A percentile compares a stretch with the other conserved stretches of the same genome.
Conservation (phyloP, 1,284 basidiomycete species). For the Rhodotorula sp. region DNA sequence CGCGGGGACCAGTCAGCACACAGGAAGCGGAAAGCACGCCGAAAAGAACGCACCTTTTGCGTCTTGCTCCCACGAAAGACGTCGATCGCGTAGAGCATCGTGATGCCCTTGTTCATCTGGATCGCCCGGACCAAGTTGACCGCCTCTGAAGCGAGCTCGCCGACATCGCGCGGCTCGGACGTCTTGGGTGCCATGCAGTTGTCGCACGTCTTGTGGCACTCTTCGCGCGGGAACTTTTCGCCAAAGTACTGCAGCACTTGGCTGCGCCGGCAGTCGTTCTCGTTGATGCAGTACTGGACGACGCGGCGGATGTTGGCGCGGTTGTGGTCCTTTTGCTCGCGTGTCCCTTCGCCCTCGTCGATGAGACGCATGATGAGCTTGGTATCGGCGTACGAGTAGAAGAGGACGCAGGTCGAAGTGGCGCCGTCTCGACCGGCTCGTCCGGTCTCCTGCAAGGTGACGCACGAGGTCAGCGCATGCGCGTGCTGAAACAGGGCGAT, state of each 20-base stretch:
- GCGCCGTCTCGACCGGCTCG: constrained; percentile 77
- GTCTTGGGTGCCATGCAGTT: constrained; percentile 61
- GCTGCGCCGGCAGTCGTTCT: constrained; percentile 79
- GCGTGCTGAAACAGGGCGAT: constrained; percentile 14
- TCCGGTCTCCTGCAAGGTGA: constrained; percentile 66
- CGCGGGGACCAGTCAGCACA: neutral
- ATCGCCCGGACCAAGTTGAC: constrained; percentile 47
- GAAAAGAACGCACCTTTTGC: constrained; percentile 46
- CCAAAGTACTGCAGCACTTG: constrained; percentile 73
- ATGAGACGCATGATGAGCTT: constrained; percentile 59
- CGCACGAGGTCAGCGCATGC: neutral
- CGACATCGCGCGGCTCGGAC: constrained; percentile 54
- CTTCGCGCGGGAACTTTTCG: constrained; percentile 61
- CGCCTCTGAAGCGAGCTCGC: constrained; percentile 60
- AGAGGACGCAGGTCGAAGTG: constrained; percentile 64
- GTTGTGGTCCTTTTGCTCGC: constrained; percentile 61
- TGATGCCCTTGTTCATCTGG: constrained; percentile 51
- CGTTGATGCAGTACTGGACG: constrained; percentile 74
- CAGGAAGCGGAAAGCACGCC: no score
- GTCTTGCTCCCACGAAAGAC: constrained; percentile 65
- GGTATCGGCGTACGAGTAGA: constrained; percentile 61
- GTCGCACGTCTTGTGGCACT: constrained; percentile 68
- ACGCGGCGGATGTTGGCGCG: constrained; percentile 61
- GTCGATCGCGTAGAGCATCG: constrained; percentile 55
- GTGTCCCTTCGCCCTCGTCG: constrained; percentile 54